Evolutionary conservation across 2,329 filamentous ascomycete genomes (phyloP), one percentile per base, ranked within the genome.

Genomic region (Fusarium anguioides): DNA sequence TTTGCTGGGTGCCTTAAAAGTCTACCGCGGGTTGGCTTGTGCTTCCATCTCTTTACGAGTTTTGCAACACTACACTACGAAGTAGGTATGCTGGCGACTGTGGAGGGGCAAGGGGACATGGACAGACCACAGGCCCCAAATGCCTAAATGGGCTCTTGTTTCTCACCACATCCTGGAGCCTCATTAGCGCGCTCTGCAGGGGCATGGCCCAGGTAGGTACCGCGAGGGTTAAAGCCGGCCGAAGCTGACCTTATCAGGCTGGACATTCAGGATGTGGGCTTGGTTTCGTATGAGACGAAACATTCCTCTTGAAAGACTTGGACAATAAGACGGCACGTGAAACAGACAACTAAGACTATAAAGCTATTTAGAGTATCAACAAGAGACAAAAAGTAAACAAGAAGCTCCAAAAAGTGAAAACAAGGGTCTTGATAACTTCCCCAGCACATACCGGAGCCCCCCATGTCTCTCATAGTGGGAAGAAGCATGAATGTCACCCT

Each of bases 401-500:
- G 23, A 31, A 26, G 21, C 45, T 39, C 37, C 14, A 51, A 40
- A 60, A 21, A 35, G 27, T 24, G 29, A 66, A 72, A 72, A 70
- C 55, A 63, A 71, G 70, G 68, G 60, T 71, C 63, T 51, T 56
- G 57, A 66, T 39, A 47, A 41, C 58, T 66, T 69, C 60, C 60
- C 69, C 69, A 72, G 56, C 63, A 59, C 52, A 44, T 51, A 52
- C 50, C 65, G 56, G 64, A 52, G 39, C 53, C 58, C 48, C 69
- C 69, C 57, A 60, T 69, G 66, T 67, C 60, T 12, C 27, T 39
- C n/a, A 45, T 27, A 56, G 70, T 73, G 69, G 69, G 61, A 71
- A 69, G 58, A 53, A 66, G 66, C 74, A 74, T 42, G 49, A 47
- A 74, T 73, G 68, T 57, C 70, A 76, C 74, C 75, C 75, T 74